Evolutionary conservation across 2,329 filamentous ascomycete genomes (phyloP).

Genomic region (Trichoderma citrinoviride): DNA sequence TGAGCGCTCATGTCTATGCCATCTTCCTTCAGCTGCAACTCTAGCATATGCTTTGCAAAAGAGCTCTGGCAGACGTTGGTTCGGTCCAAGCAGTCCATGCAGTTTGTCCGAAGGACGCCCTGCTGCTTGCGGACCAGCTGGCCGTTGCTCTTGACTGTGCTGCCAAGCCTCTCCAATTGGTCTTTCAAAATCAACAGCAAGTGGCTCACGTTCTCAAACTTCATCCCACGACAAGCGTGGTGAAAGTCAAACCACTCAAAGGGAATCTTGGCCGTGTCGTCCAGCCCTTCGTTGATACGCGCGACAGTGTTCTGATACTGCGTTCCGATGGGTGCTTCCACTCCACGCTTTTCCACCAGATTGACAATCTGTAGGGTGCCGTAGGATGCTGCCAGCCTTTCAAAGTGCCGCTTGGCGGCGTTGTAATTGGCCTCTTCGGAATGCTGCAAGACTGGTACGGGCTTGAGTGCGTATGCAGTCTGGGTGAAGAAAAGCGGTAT

Average conservation of each 20-base stretch:
- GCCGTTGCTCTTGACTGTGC: constrained; percentile 58
- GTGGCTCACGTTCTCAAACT: constrained; percentile 88
- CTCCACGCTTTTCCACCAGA: constrained; percentile 83
- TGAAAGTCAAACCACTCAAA: constrained; percentile 99
- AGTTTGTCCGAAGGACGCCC: constrained; percentile 89
- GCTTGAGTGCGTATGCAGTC: constrained; percentile 89
- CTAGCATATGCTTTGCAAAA: constrained; percentile 78
- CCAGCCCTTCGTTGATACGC: constrained; percentile 61
- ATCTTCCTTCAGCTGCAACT: constrained; percentile 72
- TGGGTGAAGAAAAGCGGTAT: constrained; percentile 96
- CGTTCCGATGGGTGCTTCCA: constrained; percentile 75
- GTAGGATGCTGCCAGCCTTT: constrained; percentile 65
- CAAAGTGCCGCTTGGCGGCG: constrained; percentile 79
- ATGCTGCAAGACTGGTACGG: constrained; percentile 76
- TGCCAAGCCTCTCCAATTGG: constrained; percentile 68
- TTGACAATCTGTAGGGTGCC: constrained; percentile 76
- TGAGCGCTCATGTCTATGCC: constrained; percentile 74
- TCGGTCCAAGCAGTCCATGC: constrained; percentile 96
- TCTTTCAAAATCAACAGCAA: constrained; percentile 68
- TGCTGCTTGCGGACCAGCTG: constrained; percentile 53
- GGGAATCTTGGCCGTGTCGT: constrained; percentile 40
- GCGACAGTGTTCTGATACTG: constrained; percentile 69
- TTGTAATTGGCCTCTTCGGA: constrained; percentile 73
- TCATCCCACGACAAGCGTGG: constrained; percentile 88
- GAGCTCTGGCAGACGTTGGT: constrained; percentile 96